Evolutionary conservation across 2,329 filamentous ascomycete species (phyloP), one percentile per base, ranked within the genome.

Genomic region (Verticillium klebahnii): DNA sequence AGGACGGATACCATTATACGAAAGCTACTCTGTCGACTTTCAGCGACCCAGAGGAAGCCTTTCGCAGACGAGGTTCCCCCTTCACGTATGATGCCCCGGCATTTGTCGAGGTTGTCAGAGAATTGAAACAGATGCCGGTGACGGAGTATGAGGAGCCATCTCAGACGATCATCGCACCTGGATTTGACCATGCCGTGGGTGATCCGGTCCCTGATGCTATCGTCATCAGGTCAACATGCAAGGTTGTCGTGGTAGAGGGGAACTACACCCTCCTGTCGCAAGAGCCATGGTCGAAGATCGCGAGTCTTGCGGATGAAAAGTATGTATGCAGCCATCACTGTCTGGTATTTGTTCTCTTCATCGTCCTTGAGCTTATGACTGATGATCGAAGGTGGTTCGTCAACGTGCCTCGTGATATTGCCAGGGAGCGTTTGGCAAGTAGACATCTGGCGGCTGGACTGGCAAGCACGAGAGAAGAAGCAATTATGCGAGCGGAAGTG

Each of bases 201-300:
- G 80, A 83, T 61, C 81, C 81, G 0, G 77, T 70, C 1, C 52
- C 59, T n/a, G 61, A 67, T 29, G 64, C 60, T 34, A 70, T 67
- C 59, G 32, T n/a, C 8, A 66, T 72, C 8, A 64, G 69, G 14
- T 82, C 63, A 72, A 75, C 60, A 68, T 76, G 62, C 75, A 80
- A 74, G 57, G 72, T 82, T n/a, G 69, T 83, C n/a, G 76, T 84
- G 39, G 75, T 84, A 50, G 81, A 84, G 64, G 81, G 81, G 1
- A 80, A 82, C 62, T 84, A 83, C 69, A 71, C 79, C 2, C 76
- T 79, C 59, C 67, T 80, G 36, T 69, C 81, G 64, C 75, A 77
- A 61, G 71, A 74, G 56, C 80, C 80, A 15, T 83, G 81, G 81
- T 73, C 68, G 56, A 64, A 70, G 37, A 75, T 77, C 12, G 76